Evolutionary conservation across 2,329 filamentous ascomycete species (phyloP), one percentile per base, ranked within the genome.

Genomic region (Colletotrichum aenigma): DNA sequence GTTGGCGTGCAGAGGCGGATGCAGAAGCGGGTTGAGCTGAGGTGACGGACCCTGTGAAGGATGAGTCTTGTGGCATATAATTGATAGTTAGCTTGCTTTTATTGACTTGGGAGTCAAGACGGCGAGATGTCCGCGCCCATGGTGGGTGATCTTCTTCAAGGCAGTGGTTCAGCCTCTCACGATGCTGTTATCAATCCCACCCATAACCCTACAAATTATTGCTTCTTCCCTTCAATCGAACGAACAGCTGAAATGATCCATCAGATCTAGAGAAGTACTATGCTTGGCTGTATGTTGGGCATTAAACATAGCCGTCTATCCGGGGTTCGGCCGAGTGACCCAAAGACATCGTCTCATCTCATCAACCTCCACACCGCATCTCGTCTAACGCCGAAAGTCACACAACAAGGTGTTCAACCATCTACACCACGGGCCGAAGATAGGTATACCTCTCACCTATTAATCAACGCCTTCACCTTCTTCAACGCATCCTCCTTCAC

Each of bases 401-500:
- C 30, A 60, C 10, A 32, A 60, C n/a, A 30, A 32, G 26, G 26
- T 60, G 56, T 30, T 32, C 28, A 32, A 32, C 10, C 18, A 15
- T 60, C 56, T 30, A 30, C 30, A 12, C 16, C 30, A 26, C 26
- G 30, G 16, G 18, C 56, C 56, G 26, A 60, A n/a, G n/a, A 30
- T n/a, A 65, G 16, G n/a, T 21, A 43, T 21, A 36, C 38, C 43
- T 26, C 28, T 60, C 10, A 69, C 18, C 58, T 64, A 15, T 6
- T 26, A 18, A 75, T 16, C n/a, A 75, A 16, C 1, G 15, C 43
- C 28, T 68, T 26, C 43, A 73, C 43, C 28, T 69, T 75, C 7
- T 9, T 3, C 60, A 88, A 78, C 6, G 89, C 87, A 60, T 86
- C 83, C 55, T 80, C 79, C 81, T 89, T 84, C 12, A 91, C 89